Conservation (phyloP, 768 basidiomycete genomes). For the Cubamyces lactineus region DNA sequence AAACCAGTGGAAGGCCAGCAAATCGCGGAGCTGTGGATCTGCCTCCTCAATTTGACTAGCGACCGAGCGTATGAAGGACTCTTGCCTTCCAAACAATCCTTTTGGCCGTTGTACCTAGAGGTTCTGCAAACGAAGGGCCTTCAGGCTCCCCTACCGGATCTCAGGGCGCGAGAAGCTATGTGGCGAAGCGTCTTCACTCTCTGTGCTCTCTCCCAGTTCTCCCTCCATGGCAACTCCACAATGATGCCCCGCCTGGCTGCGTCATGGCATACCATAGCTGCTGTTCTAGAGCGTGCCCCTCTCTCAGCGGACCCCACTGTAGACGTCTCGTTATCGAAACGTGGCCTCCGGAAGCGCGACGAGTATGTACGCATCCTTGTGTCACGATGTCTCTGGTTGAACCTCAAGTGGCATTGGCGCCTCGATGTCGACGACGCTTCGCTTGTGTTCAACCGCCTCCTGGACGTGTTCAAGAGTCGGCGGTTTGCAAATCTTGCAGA, state of each 20-base stretch:
- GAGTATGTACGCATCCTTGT: conserved; percentile 70
- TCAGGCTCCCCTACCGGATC: conserved; percentile 34
- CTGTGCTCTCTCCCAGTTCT: conserved; percentile 81
- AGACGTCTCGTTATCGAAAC: conserved; percentile 43
- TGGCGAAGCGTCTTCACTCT: conserved; percentile 75
- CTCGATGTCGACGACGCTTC: conserved; percentile 58
- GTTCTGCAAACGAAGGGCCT: conserved; percentile 17
- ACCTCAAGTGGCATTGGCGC: conserved; percentile 77
- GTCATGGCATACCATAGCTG: conserved; percentile 67
- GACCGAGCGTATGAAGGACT: conserved; percentile 4
- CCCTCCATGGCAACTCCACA: conserved; percentile 50
- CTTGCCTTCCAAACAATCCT: conserved; percentile 33
- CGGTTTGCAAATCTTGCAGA: conserved; percentile 72
- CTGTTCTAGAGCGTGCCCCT: conserved; percentile 61
- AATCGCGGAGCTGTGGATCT: conserved; percentile 74
- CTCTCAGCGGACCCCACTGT: conserved; percentile 50
- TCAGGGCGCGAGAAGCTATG: conserved; percentile 62
- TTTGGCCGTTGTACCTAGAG: conserved; percentile 44
- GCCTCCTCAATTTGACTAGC: conserved; percentile 57
- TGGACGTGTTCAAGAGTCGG: conserved; percentile 75
- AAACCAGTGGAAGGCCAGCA: conserved; percentile 35
- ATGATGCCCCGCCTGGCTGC: conserved; percentile 47
- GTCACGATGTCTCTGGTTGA: conserved; percentile 74
- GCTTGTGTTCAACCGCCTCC: conserved; percentile 62
- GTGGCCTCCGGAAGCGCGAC: conserved; percentile 59